These are phyloP conservation scores for Polychytrium aggregatum DNA, from an alignment of 192 early-diverging fungal genomes.

Conservation along the genomic window DNA sequence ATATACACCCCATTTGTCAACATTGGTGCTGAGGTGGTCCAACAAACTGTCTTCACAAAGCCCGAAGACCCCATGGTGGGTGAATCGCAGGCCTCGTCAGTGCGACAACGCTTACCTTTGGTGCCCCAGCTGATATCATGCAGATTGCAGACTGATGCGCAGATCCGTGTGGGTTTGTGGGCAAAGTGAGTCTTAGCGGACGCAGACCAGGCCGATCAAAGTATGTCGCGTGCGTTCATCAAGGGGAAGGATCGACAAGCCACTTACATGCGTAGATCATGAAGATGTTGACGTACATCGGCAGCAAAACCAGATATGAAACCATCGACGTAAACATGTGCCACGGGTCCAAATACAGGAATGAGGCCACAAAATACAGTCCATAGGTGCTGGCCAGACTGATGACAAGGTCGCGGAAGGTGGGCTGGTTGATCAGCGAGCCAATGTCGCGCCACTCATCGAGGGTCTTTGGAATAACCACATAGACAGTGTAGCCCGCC, in stretches of 20 bases:
- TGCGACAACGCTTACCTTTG: constrained; percentile 57
- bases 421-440: constrained; percentile 11
- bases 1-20: too few relatives aligned
- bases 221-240: neutral
- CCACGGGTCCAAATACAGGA: constrained; percentile 42
- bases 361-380: constrained; percentile 28
- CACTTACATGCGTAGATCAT: constrained; percentile 37
- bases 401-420: constrained; percentile 30
- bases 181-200: too few relatives aligned
- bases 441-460: constrained; percentile 8
- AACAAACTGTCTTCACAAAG: constrained; percentile 53
- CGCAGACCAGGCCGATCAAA: too few relatives aligned
- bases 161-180: too few relatives aligned
- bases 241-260: neutral
- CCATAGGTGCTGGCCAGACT: constrained; percentile 34
- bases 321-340: constrained; percentile 35
- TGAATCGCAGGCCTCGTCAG: constrained; percentile 13
- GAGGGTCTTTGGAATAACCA: constrained; percentile 7
- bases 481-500: constrained; percentile 15
- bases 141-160: constrained; percentile 33
- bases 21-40: constrained; percentile 53
- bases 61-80: constrained; percentile 41
- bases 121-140: constrained; percentile 55
- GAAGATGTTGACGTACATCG: constrained; percentile 36
- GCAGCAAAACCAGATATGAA: constrained; percentile 33